Percentiles rank a stretch among this genome's conserved stretches.
phyloP scores from a whole-genome alignment of 768 basidiomycete genomes.

The Pulveroboletus sp. region DNA sequence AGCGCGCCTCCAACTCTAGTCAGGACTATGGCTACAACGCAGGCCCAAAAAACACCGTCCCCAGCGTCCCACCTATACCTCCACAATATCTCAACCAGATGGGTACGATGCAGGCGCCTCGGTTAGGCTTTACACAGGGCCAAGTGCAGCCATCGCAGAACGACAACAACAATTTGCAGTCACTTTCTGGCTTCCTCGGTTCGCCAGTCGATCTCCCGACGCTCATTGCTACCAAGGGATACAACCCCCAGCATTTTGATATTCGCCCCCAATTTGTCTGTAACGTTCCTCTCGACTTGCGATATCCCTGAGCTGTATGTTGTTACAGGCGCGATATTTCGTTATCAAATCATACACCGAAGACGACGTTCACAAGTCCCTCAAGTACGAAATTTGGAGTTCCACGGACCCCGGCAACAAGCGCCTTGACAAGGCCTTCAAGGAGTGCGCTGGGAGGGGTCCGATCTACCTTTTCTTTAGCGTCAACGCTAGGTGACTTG shows the following conservation, averaged over 20 bases:
- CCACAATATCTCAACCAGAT: constrained; percentile 68
- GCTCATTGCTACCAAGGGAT: constrained; percentile 85
- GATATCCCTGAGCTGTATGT: constrained; percentile 1
- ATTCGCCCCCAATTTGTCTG: constrained; percentile 73
- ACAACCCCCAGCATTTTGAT: constrained; percentile 87
- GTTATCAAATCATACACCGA: constrained; percentile 99
- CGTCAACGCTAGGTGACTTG: constrained; percentile 79
- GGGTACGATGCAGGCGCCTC: constrained; percentile 33
- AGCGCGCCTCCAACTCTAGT: constrained; percentile 67
- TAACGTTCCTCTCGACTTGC: constrained; percentile 12
- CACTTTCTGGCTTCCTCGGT: constrained; percentile 45
- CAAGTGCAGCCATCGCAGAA: constrained; percentile 27
- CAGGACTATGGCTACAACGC: constrained; percentile 58
- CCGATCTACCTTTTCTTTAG: constrained; percentile 99
- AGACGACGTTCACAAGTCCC: constrained; percentile 97
- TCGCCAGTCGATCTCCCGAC: constrained; percentile 83
- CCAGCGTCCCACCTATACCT: constrained; percentile 72
- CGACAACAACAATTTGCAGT: constrained; percentile 33
- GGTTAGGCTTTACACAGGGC: constrained; percentile 35
- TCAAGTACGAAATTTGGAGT: constrained; percentile 98
- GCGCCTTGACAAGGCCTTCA: constrained; percentile 95
- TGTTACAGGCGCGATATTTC: constrained; percentile 78
- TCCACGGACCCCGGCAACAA: constrained; percentile 98
- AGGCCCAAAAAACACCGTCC: constrained; percentile 40
- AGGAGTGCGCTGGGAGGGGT: constrained; percentile 86